Conservation (phyloP, 176 grass and related monocot species). For the Triticum monococcum region DNA sequence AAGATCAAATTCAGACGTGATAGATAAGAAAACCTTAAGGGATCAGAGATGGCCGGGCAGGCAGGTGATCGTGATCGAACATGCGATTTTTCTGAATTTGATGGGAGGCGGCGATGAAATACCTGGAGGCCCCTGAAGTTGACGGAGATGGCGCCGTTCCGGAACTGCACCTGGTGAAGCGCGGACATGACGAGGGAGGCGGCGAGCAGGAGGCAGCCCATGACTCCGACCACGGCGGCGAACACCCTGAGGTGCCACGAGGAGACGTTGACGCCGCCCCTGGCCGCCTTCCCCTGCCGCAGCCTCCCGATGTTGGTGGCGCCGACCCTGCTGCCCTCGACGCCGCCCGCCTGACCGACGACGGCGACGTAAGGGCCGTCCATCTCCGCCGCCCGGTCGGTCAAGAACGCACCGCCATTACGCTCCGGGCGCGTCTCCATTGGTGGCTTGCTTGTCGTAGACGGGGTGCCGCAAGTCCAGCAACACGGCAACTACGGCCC, state of each 20-base stretch:
- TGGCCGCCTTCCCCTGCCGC: slow-evolving; percentile 40
- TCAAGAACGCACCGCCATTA: neutral
- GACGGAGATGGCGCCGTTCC: slow-evolving; percentile 27
- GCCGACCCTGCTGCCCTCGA: slow-evolving; percentile 27
- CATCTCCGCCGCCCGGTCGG: slow-evolving; percentile 12
- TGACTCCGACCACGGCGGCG: slow-evolving; percentile 51
- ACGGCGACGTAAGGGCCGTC: slow-evolving; percentile 16
- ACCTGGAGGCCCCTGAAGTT: slow-evolving; percentile 61
- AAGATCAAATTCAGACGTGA: neutral
- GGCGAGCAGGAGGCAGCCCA: slow-evolving; percentile 65
- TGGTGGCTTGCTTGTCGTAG: slow-evolving; percentile 11
- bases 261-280: slow-evolving; percentile 24
- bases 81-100: neutral
- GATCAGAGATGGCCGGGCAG: neutral
- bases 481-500: slow-evolving; percentile 25
- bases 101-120: neutral
- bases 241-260: slow-evolving; percentile 61
- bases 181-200: slow-evolving; percentile 78
- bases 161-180: slow-evolving; percentile 66
- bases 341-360: neutral
- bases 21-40: neutral
- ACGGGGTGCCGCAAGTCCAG: neutral
- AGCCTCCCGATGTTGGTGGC: slow-evolving; percentile 49
- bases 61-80: neutral
- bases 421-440: neutral